Evolutionary conservation across 768 basidiomycete genomes (phyloP).

Genomic region (Coprinellus aureogranulatus): DNA sequence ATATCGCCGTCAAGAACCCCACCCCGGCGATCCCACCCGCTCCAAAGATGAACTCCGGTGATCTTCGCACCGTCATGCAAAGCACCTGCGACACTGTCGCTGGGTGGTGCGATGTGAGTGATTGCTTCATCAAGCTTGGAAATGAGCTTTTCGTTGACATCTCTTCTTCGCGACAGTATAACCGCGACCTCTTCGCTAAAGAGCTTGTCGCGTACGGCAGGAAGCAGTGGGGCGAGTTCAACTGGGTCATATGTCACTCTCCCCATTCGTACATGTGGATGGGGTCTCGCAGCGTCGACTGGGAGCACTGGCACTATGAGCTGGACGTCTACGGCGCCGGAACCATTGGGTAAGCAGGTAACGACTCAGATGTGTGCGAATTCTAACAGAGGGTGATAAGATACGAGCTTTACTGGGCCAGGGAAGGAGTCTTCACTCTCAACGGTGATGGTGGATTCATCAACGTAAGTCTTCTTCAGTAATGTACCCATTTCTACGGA

Average conservation of each 20-base stretch:
- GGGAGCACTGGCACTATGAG: constrained; percentile 13
- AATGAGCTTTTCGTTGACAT: too few species aligned
- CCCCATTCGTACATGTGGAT: constrained; percentile 3
- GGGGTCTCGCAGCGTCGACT: constrained; percentile 6
- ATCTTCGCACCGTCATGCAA: too few species aligned
- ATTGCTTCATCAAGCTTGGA: too few species aligned
- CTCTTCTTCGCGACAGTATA: too few species aligned
- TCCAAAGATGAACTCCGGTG: too few species aligned
- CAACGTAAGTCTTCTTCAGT: constrained; percentile 12
- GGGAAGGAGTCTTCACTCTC: constrained; percentile 2
- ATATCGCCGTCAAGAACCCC: too few species aligned
- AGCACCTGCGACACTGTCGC: too few species aligned
- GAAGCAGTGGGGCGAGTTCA: constrained; percentile 1
- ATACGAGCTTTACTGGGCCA: constrained; percentile 11
- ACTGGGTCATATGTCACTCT: constrained; percentile 12
- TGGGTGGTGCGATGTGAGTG: too few species aligned
- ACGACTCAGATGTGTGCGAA: neutral
- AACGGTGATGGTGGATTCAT: constrained; percentile 12
- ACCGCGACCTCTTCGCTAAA: too few species aligned
- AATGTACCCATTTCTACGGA: too few species aligned
- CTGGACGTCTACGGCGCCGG: constrained; percentile 9
- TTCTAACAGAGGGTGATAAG: neutral
- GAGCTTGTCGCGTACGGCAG: too few species aligned
- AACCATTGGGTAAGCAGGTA: constrained; percentile 7
- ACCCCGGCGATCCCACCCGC: too few species aligned